Conservation (phyloP, 768 basidiomycete species). For the Mycena galericulata region DNA sequence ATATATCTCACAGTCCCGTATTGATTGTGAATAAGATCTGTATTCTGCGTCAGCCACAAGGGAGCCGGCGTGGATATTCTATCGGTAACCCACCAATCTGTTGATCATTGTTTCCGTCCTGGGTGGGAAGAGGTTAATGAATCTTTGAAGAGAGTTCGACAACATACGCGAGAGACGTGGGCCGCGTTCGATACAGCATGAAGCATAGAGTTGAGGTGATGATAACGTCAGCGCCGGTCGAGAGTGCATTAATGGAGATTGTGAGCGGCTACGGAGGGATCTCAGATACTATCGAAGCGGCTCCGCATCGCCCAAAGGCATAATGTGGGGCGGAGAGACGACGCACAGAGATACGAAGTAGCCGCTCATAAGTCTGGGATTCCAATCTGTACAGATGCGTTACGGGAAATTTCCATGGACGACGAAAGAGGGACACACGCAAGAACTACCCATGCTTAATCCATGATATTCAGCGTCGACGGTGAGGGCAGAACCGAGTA, state of each 20-base stretch:
- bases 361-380: slow-evolving; percentile 50
- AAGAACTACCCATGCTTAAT: slow-evolving; percentile 57
- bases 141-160: slow-evolving; percentile 23
- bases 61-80: too few species aligned
- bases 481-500: too few species aligned
- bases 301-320: too few species aligned
- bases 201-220: slow-evolving; percentile 62
- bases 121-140: background rate
- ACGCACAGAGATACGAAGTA: slow-evolving; percentile 50
- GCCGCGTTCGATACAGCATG: slow-evolving; percentile 60
- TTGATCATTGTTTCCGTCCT: slow-evolving; percentile 65
- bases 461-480: too few species aligned
- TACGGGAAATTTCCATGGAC: slow-evolving; percentile 31
- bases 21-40: slow-evolving; percentile 68
- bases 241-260: slow-evolving; percentile 63
- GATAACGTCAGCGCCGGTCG: slow-evolving; percentile 59
- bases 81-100: slow-evolving; percentile 56
- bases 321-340: too few species aligned
- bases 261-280: slow-evolving; percentile 54
- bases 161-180: slow-evolving; percentile 61
- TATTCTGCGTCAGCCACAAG: background rate
- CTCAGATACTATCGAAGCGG: too few species aligned
- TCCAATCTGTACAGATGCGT: slow-evolving; percentile 46
- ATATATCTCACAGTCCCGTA: slow-evolving; percentile 57
- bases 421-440: slow-evolving; percentile 45